Conservation (phyloP, 352 stramenopile genomes). For the Globisporangium alternatum region DNA sequence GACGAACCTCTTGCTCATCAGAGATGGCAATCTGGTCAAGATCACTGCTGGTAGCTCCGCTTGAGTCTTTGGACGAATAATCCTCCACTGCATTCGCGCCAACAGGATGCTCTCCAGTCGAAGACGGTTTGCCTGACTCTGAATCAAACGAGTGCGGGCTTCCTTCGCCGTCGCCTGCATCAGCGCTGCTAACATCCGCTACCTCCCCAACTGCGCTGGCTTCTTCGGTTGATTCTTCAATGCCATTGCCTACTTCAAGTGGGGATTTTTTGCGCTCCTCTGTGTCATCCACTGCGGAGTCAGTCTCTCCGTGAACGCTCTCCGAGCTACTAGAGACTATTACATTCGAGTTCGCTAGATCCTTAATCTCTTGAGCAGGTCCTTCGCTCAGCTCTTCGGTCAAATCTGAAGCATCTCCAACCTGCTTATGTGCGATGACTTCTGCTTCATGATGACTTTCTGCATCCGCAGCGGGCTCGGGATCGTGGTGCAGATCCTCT, state of each 20-base stretch:
- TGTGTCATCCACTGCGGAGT: neutral
- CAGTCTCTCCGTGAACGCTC: neutral
- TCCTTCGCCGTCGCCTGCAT: neutral
- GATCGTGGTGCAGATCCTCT: slow-evolving; percentile 1
- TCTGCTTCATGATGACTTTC: neutral
- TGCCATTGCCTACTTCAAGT: neutral
- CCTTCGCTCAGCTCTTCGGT: neutral
- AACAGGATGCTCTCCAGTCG: neutral
- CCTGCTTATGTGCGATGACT: neutral
- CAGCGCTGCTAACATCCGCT: neutral
- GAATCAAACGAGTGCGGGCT: neutral
- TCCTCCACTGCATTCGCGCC: neutral
- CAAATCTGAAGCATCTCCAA: neutral
- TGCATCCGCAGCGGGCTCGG: neutral
- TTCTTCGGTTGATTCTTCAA: neutral
- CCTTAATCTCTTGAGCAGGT: neutral
- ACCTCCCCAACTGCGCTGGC: neutral
- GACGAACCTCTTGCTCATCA: neutral
- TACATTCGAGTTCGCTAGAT: too few relatives aligned
- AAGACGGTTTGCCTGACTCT: neutral
- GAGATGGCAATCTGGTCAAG: too few relatives aligned
- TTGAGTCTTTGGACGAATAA: neutral
- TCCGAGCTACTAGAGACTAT: too few relatives aligned
- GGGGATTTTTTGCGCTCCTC: neutral
- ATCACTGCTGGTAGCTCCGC: neutral